These are phyloP conservation scores for Coprinopsis sp. DNA, from an alignment of 768 basidiomycete species.

Conservation along the genomic window DNA sequence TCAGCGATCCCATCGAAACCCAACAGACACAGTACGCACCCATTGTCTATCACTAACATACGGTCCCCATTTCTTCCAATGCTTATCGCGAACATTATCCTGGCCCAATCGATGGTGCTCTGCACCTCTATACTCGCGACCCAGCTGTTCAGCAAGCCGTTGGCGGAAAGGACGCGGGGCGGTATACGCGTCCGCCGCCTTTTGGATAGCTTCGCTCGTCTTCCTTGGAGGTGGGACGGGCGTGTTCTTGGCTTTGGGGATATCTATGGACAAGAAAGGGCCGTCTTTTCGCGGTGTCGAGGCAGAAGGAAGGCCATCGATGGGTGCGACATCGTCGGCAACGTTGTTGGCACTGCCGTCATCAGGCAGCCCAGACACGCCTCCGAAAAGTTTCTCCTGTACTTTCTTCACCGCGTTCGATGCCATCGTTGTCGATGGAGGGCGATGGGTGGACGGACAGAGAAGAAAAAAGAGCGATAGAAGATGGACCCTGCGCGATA, in stretches of 20 bases:
- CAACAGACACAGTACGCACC: slow-evolving; percentile 47
- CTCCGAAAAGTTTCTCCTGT: slow-evolving; percentile 65
- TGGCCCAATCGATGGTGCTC: slow-evolving; percentile 86
- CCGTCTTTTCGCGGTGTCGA: slow-evolving; percentile 12
- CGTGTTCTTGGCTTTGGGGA: slow-evolving; percentile 49
- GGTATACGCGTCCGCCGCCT: slow-evolving; percentile 13
- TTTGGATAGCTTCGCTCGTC: slow-evolving; percentile 14
- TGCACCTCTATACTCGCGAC: slow-evolving; percentile 68
- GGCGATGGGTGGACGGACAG: not conserved
- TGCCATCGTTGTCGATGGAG: slow-evolving; percentile 25
- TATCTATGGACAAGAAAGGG: slow-evolving; percentile 57
- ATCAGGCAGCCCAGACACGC: not conserved
- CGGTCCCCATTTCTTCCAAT: slow-evolving; percentile 99
- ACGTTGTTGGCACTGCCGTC: slow-evolving; percentile 8
- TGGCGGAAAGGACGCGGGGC: slow-evolving; percentile 47
- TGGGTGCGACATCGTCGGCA: slow-evolving; percentile 18
- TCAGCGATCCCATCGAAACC: slow-evolving; percentile 2
- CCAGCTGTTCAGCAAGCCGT: slow-evolving; percentile 58
- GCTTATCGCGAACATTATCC: slow-evolving; percentile 70
- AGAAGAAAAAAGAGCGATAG: not conserved
- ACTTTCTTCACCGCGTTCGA: slow-evolving; percentile 52
- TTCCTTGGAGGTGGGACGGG: slow-evolving; percentile 46
- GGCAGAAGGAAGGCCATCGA: slow-evolving; percentile 9
- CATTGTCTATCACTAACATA: slow-evolving; percentile 97
- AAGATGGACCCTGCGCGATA: not conserved